Base-by-base conservation (phyloP, 495 filamentous ascomycete species). In the Penicillium argentinense region DNA sequence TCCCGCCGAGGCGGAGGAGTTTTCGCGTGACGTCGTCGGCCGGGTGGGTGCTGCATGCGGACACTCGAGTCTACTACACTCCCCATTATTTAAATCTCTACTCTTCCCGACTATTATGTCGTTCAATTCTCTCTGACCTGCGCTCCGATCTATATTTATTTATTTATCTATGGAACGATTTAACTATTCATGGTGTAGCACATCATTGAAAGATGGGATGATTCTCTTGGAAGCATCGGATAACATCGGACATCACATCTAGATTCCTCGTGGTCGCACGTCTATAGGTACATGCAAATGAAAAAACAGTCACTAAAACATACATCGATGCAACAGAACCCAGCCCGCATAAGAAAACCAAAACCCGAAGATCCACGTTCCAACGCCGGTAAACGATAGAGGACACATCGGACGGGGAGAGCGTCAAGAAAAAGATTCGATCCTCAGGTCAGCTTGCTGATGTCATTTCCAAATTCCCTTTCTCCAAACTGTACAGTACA, bases 11-110 rank as follows among this genome's bases (percentile, higher is more conserved):
- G 52, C 54, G 56, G 54, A 53, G 45, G 53, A 60, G 40, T 63
- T 63, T 63, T 64, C 61, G 62, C 64, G 71, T 74, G 71, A 74
- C 71, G 71, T 74, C 67, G 69, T 68, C 64, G 58, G 55, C 52
- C 56, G 51, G 57, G 39, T 25, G 41, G 39, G 55, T 51, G 36
- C 59, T 62, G 56, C 59, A 59, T 60, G 60, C 60, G 60, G 29
- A 33, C 29, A 33, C 11, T 33, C 9, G 13, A n/a, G n/a, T 33
- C 1, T 33, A 33, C 11, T 8, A 33, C 13, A 6, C 3, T 33
- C 5, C 14, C n/a, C n/a, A n/a, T n/a, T n/a, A n/a, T n/a, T n/a
- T n/a, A n/a, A n/a, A n/a, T n/a, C n/a, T n/a, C n/a, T n/a, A n/a
- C n/a, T n/a, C n/a, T n/a, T n/a, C n/a, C n/a, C n/a, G n/a, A n/a